Evolutionary conservation across 176 grass and related monocot species (phyloP).

Genomic region (Oryza coarctata): DNA sequence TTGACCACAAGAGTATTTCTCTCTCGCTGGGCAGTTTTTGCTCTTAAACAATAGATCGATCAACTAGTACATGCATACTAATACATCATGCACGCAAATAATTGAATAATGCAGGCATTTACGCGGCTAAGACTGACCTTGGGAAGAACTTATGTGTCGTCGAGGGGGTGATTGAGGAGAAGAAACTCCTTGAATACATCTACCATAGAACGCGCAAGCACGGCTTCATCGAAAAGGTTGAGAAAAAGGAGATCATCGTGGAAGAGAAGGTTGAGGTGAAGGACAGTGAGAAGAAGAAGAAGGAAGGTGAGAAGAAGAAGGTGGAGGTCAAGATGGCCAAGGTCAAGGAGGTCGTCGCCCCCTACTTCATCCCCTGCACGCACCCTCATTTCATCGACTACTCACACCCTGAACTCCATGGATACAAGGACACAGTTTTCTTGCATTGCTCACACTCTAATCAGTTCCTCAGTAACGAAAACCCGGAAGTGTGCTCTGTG

Average conservation of each 20-base stretch:
- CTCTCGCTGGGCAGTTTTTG: neutral
- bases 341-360: constrained; percentile 53
- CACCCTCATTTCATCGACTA: constrained; percentile 58
- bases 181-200: constrained; percentile 63
- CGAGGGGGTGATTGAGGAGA: constrained; percentile 24
- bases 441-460: constrained; percentile 71
- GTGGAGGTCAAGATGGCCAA: constrained; percentile 34
- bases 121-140: constrained; percentile 63
- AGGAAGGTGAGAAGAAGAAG: constrained; percentile 4
- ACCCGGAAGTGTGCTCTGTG: constrained; percentile 65
- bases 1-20: constrained; percentile 69
- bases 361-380: constrained; percentile 79
- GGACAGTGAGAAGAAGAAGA: constrained; percentile 31
- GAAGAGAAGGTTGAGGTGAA: constrained; percentile 49
- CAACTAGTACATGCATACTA: neutral
- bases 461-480: constrained; percentile 69
- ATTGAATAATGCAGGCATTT: constrained; percentile 45
- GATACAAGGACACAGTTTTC: constrained; percentile 52
- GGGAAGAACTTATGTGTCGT: constrained; percentile 58
- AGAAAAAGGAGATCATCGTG: constrained; percentile 46
- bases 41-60: neutral
- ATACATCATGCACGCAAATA: too few species aligned
- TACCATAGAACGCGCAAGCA: constrained; percentile 46
- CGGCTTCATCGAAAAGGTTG: constrained; percentile 46
- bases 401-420: constrained; percentile 51